A percentile compares a stretch with the other conserved stretches of the same genome.
Conservation (phyloP, 129 eudicot species). For the Escallonia herrerae region DNA sequence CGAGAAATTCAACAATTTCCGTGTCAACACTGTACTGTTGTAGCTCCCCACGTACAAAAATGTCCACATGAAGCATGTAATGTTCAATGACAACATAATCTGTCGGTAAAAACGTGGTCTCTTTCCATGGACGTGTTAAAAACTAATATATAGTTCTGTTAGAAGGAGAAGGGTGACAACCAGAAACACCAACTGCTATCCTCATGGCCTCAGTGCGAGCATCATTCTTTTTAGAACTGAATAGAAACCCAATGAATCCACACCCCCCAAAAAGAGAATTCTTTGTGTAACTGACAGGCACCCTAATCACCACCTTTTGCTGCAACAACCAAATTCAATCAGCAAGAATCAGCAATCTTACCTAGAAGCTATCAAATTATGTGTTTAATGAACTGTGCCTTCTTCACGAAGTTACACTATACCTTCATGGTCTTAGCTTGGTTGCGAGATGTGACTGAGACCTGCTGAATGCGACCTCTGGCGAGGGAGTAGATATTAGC, state of each 20-base stretch:
- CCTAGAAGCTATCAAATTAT: not conserved
- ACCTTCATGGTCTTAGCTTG: not conserved
- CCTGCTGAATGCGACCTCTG: not conserved
- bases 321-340: constrained; percentile 1
- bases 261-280: not conserved
- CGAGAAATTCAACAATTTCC: too few relatives aligned
- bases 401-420: not conserved
- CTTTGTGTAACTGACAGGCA: constrained; percentile 10
- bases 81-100: too few relatives aligned
- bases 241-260: too few relatives aligned
- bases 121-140: too few relatives aligned
- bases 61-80: too few relatives aligned
- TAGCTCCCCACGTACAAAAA: too few relatives aligned
- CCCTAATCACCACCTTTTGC: constrained; percentile 29
- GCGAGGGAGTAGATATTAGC: too few relatives aligned
- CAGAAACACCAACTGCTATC: constrained; percentile 17
- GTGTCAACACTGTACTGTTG: constrained; percentile 5
- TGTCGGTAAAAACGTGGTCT: too few relatives aligned
- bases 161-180: too few relatives aligned
- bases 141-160: too few relatives aligned
- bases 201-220: constrained; percentile 10
- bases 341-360: not conserved
- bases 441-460: not conserved
- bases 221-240: too few relatives aligned
- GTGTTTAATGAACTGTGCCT: too few relatives aligned